A percentile compares a stretch with the other conserved stretches of the same genome.
These are phyloP conservation scores for Globisporangium mamillatum DNA, from an alignment of 352 stramenopile genomes.

Conservation along the genomic window DNA sequence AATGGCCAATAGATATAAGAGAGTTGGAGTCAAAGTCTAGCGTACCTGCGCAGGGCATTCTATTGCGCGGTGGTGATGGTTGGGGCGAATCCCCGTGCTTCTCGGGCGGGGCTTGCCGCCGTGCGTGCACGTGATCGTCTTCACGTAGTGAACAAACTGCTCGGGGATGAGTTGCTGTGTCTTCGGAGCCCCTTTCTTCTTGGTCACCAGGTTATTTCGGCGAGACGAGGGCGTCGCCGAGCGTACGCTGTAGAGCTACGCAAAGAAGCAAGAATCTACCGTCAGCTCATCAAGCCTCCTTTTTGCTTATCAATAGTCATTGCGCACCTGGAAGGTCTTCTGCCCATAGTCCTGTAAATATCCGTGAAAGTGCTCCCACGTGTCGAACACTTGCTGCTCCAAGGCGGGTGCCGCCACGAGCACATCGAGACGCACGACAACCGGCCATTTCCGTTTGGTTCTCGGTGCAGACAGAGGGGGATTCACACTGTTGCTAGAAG, in stretches of 20 bases:
- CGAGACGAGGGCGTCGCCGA: constrained; percentile 27
- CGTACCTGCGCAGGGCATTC: constrained; percentile 31
- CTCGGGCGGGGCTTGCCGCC: constrained; percentile 26
- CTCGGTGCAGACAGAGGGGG: neutral
- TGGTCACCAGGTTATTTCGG: constrained; percentile 23
- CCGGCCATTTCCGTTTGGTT: constrained; percentile 6
- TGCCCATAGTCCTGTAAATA: constrained; percentile 22
- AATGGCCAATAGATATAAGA: neutral
- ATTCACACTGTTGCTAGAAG: neutral
- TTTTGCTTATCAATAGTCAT: neutral
- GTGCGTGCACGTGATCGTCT: constrained; percentile 37
- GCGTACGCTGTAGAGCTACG: constrained; percentile 29
- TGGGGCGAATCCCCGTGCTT: constrained; percentile 21
- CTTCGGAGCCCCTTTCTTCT: constrained; percentile 14
- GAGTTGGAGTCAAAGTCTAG: neutral
- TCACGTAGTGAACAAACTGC: constrained; percentile 32
- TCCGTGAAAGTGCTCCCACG: constrained; percentile 29
- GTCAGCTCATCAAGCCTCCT: neutral
- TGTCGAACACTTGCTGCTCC: constrained; percentile 22
- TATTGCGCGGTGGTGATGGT: constrained; percentile 30
- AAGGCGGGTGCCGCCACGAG: constrained; percentile 22
- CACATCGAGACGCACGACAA: constrained; percentile 22
- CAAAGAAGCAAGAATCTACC: neutral
- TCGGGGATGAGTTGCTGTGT: constrained; percentile 21
- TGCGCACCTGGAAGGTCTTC: constrained; percentile 22